Base-by-base conservation (phyloP, 2,329 filamentous ascomycete genomes). In the Colletotrichum nymphaeae region DNA sequence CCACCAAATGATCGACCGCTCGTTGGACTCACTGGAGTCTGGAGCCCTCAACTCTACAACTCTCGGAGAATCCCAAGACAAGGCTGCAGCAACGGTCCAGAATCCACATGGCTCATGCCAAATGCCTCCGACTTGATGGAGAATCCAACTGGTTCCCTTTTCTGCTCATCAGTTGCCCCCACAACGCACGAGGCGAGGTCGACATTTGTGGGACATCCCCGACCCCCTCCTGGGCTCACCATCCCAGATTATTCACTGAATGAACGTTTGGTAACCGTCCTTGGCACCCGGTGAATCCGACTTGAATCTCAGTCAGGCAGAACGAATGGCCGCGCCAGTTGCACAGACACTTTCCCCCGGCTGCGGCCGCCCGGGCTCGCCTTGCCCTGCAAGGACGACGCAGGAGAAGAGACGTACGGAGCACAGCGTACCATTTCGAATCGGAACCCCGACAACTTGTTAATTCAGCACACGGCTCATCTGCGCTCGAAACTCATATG, bases 381-480 rank as follows among this genome's bases (percentile, higher is more conserved):
- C 58, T 52, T 46, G 65, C 69, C 53, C 35, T 35, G 53, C 30
- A n/a, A 46, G 32, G n/a, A 46, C 19, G 22, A 52, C 26, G 63
- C 12, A 55, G 62, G 32, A 30, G 19, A 26, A 56, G 32, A 35
- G 32, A 35, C 32, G 32, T 12, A 35, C 32, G 32, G 32, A 35
- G 49, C 37, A 14, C 63, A 56, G 52, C 19, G 37, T 19, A 49
- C 22, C 42, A 26, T 42, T 49, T 49, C 56, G 49, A 70, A 49
- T 42, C 67, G 67, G 67, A 65, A 46, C 55, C 70, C 55, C 55
- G 60, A 60, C n/a, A 64, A 37, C 42, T 35, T 65, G 55, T 73
- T 64, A 65, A 73, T 70, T 26, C 46, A 56, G 55, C 46, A 70
- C 70, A 64, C 28, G 53, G 60, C 35, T 73, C 70, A 73, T 62